These are phyloP conservation scores for Epichloe coenophiala DNA, from an alignment of 2,329 filamentous ascomycete species.

Conservation along the genomic window DNA sequence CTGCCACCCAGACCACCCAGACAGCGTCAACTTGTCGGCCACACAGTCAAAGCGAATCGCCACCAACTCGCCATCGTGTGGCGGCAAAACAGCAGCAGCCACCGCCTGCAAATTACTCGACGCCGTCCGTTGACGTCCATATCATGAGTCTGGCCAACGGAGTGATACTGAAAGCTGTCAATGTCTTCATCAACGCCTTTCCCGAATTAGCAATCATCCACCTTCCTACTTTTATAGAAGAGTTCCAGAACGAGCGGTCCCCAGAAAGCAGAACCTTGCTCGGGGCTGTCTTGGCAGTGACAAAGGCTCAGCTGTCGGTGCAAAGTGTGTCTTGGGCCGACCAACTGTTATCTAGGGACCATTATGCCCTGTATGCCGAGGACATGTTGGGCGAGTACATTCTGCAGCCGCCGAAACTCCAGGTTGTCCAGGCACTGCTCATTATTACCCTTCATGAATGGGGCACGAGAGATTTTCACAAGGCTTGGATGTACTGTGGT, in stretches of 20 bases:
- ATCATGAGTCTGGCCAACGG: slow-evolving; percentile 13
- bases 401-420: slow-evolving; percentile 17
- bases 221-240: slow-evolving; percentile 17
- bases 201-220: slow-evolving; percentile 21
- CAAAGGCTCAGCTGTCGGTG: slow-evolving; percentile 18
- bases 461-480: slow-evolving; percentile 27
- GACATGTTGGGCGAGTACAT: slow-evolving; percentile 15
- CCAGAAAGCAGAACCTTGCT: slow-evolving; percentile 18
- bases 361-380: slow-evolving; percentile 19
- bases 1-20: neutral
- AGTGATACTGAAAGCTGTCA: slow-evolving; percentile 18
- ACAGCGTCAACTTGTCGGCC: neutral
- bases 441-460: slow-evolving; percentile 28
- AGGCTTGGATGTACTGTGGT: slow-evolving; percentile 29
- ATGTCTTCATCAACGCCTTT: slow-evolving; percentile 21
- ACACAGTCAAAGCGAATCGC: neutral
- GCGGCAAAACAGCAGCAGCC: neutral
- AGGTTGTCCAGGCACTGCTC: slow-evolving; percentile 25
- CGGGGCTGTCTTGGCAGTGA: slow-evolving; percentile 16
- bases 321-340: slow-evolving; percentile 16
- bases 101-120: neutral
- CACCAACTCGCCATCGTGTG: neutral
- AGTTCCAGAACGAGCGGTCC: slow-evolving; percentile 9
- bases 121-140: slow-evolving; percentile 11
- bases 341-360: slow-evolving; percentile 16